Evolutionary conservation across 139 green algal species (phyloP), one percentile per base, ranked within the genome.

Genomic region (Chlorella sp.): DNA sequence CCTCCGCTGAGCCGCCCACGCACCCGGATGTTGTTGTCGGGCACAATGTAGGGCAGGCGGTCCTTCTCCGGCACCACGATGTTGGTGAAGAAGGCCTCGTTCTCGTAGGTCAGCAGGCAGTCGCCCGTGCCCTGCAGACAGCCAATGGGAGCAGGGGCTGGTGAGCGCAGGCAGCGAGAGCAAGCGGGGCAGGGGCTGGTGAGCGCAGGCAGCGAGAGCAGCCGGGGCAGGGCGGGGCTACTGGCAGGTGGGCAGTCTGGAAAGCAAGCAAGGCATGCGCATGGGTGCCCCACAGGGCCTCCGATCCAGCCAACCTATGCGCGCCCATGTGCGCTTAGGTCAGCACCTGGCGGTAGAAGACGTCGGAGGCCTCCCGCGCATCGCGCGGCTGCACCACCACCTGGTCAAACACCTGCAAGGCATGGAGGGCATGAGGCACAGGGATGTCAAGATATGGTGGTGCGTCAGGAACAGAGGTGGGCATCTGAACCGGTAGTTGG

Each of bases 61-160:
- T 93, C 90, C 44, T 92, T 83, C 30, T 87, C 86, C 64, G 92
- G 89, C 46, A 92, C 89, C 38, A 87, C 81, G 41, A 92, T 44
- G 83, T 97, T 97, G 41, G 94, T 97, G 24, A 97, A 90, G 73
- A 95, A 87, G 20, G 94, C 95, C 85, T 98, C 95, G 76, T 98
- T 98, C 85, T 98, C 95, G 75, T 98, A 98, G 24, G 94, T 98
- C 69, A 98, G 89, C 75, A 97, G 91, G 73, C 91, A 92, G 70
- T 98, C 95, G 26, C 93, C 95, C 32, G 79, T 79, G 67, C 67
- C 80, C 82, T 81, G 60, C 43, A 24, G 16, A 11, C 34, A 38
- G 2, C 48, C 16, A 68, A 1, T 17, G 41, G n/a, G 40, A 8
- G 70, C 38, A 56, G 22, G 30, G 60, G 34, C 22, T 7, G 2